A percentile compares a stretch with the other conserved stretches of the same genome.
These are phyloP conservation scores for Paulownia fortunei DNA, from an alignment of 257 asterid species.

Conservation along the genomic window DNA sequence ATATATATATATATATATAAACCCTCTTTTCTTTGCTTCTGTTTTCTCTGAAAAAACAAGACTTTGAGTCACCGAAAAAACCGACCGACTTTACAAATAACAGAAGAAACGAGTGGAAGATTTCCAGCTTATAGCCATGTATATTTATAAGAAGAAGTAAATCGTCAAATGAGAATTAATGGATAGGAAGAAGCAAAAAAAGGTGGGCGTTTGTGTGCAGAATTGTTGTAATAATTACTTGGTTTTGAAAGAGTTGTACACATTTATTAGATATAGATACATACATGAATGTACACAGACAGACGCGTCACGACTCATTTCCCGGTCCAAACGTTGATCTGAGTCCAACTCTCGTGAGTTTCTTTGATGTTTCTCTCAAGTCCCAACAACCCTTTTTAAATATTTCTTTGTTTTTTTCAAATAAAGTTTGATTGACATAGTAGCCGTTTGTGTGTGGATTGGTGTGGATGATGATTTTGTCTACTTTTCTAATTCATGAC, in stretches of 20 bases:
- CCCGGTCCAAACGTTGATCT: constrained; percentile 16
- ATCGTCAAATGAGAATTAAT: neutral
- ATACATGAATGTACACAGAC: neutral
- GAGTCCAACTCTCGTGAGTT: constrained; percentile 18
- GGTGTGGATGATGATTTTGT: too few relatives aligned
- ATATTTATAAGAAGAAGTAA: neutral
- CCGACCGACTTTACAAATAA: neutral
- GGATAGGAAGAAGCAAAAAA: constrained; percentile 14
- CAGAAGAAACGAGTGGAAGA: neutral
- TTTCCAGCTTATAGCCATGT: neutral
- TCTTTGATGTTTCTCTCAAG: constrained; percentile 42
- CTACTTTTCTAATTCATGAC: too few relatives aligned
- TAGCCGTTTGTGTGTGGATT: too few relatives aligned
- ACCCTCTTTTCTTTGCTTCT: neutral
- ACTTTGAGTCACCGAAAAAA: too few relatives aligned
- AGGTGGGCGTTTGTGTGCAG: constrained; percentile 31
- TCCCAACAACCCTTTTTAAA: constrained; percentile 27
- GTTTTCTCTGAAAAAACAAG: neutral
- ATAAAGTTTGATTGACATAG: neutral
- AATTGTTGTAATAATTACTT: neutral
- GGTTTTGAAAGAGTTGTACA: constrained; percentile 15
- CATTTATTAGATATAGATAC: neutral
- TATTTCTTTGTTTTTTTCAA: neutral
- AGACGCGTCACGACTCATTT: constrained; percentile 34
- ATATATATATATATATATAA: neutral